Evolutionary conservation across 2,329 filamentous ascomycete species (phyloP), one percentile per base, ranked within the genome.

Genomic region (Colletotrichum tofieldiae): DNA sequence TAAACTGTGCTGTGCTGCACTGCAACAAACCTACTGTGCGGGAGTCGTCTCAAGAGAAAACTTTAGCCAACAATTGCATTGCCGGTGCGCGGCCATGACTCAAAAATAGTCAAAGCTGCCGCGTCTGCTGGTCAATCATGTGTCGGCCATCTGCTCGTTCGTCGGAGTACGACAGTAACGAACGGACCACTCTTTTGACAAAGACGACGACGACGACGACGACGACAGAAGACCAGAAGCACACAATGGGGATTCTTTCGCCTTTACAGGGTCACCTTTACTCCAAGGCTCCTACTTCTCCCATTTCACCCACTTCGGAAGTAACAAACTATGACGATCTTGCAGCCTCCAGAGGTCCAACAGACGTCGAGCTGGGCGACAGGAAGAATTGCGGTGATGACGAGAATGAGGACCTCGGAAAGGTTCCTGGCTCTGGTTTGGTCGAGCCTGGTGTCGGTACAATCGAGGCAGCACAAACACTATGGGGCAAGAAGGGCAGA

Each of bases 401-500:
- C 8, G 43, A 63, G 1, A 35, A 45, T n/a, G 43, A 63, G 14
- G 47, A 35, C 14, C 26, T 58, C n/a, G 29, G 41, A 16, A 67
- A 58, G 20, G 8, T 29, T 11, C 18, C n/a, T 8, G 23, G 16
- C 37, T 29, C 65, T 12, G 26, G 23, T 35, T 51, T 23, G 3
- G 18, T 62, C 5, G 69, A 71, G 20, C 23, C 69, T 1, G 64
- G 68, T 37, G 58, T 68, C 14, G 52, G 43, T n/a, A 63, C 43
- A 20, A 68, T 68, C 20, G 32, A 71, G 35, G 58, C 51, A 20
- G 58, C 51, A n/a, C 65, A 63, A n/a, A 54, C 52, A 23, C 23
- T 71, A 5, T 68, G 56, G 69, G 56, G 65, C 2, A 63, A 45
- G 18, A 71, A 41, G 12, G 56, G 69, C 23, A 67, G 58, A 54